A percentile compares a stretch with the other conserved stretches of the same genome.
Conservation (phyloP, 345 rosid species). For the Brassica cretica region DNA sequence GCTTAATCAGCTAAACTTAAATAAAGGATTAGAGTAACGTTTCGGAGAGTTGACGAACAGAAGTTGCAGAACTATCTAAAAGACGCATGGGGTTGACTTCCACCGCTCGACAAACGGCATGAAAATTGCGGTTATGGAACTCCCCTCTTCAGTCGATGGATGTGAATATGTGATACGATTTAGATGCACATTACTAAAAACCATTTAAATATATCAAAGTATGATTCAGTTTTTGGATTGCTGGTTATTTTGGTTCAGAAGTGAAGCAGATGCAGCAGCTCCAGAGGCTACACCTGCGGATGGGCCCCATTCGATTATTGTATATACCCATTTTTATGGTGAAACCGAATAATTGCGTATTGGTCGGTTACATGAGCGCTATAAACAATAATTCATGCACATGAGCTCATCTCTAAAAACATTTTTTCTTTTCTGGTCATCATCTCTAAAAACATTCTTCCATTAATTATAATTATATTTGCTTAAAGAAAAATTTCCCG, state of each 20-base stretch:
- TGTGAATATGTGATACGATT: not conserved
- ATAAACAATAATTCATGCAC: not conserved
- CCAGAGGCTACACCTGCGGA: not conserved
- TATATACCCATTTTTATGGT: not conserved
- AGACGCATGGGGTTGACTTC: constrained; percentile 32
- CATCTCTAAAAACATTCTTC: not conserved
- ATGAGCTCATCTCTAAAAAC: not conserved
- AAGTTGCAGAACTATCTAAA: not conserved
- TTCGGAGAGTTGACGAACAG: constrained; percentile 16
- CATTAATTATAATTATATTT: no score
- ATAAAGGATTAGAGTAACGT: constrained; percentile 20
- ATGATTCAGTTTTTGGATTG: not conserved
- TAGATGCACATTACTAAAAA: not conserved
- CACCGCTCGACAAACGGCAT: constrained; percentile 18
- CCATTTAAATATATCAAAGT: not conserved
- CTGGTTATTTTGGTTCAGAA: not conserved
- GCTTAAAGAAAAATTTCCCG: not conserved
- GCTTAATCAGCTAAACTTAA: not conserved
- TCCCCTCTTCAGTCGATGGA: not conserved
- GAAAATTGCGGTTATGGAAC: constrained; percentile 16
- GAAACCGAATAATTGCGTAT: not conserved
- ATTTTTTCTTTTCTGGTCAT: not conserved
- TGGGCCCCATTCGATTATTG: not conserved
- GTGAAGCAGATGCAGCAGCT: not conserved
- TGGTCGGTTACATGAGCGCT: no score